Evolutionary conservation across 2,329 filamentous ascomycete species (phyloP).

Genomic region (Thelonectria rubi): DNA sequence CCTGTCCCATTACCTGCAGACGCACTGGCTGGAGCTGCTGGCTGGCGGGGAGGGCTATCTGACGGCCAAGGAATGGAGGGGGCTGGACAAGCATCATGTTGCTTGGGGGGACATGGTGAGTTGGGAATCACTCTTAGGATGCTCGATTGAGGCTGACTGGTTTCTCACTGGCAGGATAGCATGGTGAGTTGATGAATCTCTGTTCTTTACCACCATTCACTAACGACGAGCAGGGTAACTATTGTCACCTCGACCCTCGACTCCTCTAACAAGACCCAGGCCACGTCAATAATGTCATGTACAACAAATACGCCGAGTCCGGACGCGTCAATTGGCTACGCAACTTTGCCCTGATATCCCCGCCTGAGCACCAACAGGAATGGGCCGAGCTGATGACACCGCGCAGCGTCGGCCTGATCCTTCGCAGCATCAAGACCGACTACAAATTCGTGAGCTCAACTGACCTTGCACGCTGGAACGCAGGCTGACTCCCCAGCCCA

Average conservation of each 20-base stretch:
- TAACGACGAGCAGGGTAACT: slow-evolving; percentile 21
- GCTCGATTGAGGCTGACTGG: too few relatives aligned
- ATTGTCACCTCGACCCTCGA: background rate
- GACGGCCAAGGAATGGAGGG: slow-evolving; percentile 64
- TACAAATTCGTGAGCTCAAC: slow-evolving; percentile 80
- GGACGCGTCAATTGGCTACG: slow-evolving; percentile 80
- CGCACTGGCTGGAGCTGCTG: slow-evolving; percentile 74
- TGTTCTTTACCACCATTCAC: background rate
- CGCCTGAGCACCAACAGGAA: slow-evolving; percentile 66
- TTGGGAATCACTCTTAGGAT: background rate
- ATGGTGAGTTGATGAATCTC: slow-evolving; percentile 56
- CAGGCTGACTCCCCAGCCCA: slow-evolving; percentile 64
- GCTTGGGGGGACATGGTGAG: slow-evolving; percentile 87
- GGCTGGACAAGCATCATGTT: slow-evolving; percentile 72
- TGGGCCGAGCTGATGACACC: slow-evolving; percentile 78
- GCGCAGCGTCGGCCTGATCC: slow-evolving; percentile 74
- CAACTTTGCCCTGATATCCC: slow-evolving; percentile 71
- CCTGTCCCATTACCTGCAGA: slow-evolving; percentile 36
- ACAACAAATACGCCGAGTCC: slow-evolving; percentile 85
- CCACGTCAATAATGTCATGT: slow-evolving; percentile 89
- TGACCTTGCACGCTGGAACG: background rate
- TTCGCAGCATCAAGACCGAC: slow-evolving; percentile 81
- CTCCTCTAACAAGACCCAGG: slow-evolving; percentile 32
- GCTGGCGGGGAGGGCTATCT: slow-evolving; percentile 81
- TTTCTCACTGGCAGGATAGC: slow-evolving; percentile 50